Evolutionary conservation across 768 basidiomycete genomes (phyloP).

Genomic region (Rhodotorula sphaerocarpa): DNA sequence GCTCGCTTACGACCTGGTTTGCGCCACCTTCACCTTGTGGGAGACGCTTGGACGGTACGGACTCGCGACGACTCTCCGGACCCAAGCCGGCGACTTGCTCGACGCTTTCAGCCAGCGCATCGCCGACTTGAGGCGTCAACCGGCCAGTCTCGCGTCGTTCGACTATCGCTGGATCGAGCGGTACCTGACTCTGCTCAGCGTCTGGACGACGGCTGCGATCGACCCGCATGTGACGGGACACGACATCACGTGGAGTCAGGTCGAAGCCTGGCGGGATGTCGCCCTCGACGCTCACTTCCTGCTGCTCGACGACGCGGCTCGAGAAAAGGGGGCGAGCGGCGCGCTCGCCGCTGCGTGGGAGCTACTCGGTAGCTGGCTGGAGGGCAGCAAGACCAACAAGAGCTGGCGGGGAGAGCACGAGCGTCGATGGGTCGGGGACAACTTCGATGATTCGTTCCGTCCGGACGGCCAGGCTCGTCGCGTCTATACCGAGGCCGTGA

Average conservation of each 20-base stretch:
- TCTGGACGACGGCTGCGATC: slow-evolving; percentile 74
- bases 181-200: slow-evolving; percentile 57
- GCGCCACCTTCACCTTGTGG: slow-evolving; percentile 59
- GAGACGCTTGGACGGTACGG: slow-evolving; percentile 65
- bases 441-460: slow-evolving; percentile 3
- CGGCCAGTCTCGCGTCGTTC: too few species aligned
- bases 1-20: slow-evolving; percentile 46
- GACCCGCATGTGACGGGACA: slow-evolving; percentile 83
- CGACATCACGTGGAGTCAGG: slow-evolving; percentile 81
- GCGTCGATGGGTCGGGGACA: slow-evolving; percentile 42
- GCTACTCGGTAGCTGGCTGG: slow-evolving; percentile 60
- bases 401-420: slow-evolving; percentile 60
- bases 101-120: slow-evolving; percentile 8
- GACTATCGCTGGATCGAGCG: slow-evolving; percentile 49
- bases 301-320: slow-evolving; percentile 14
- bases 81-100: slow-evolving; percentile 10
- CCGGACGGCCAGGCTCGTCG: neutral
- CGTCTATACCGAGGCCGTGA: neutral
- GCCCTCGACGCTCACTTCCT: slow-evolving; percentile 49
- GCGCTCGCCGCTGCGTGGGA: slow-evolving; percentile 48
- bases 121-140: neutral
- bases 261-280: slow-evolving; percentile 69
- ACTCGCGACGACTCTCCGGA: slow-evolving; percentile 19
- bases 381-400: slow-evolving; percentile 67
- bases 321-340: slow-evolving; percentile 30